Conservation (phyloP, 495 filamentous ascomycete genomes). For the Polyplosphaeria fusca region DNA sequence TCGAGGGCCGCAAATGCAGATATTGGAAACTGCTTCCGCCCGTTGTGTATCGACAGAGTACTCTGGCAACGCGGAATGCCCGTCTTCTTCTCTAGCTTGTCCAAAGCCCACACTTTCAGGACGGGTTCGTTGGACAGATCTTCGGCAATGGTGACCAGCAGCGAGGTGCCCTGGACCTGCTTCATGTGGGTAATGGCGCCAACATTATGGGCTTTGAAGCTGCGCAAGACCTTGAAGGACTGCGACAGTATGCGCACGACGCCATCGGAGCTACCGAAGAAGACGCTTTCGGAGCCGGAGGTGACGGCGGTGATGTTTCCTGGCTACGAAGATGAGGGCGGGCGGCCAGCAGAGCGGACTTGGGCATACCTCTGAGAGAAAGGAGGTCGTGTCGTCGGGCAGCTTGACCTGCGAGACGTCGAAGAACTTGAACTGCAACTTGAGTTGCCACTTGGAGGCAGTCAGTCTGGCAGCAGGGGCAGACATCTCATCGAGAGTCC, state of each 20-base stretch:
- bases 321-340: slow-evolving; percentile 46
- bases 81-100: slow-evolving; percentile 92
- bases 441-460: slow-evolving; percentile 80
- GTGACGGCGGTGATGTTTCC: slow-evolving; percentile 63
- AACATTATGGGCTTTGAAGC: slow-evolving; percentile 78
- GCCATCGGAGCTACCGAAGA: slow-evolving; percentile 81
- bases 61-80: slow-evolving; percentile 82
- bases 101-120: slow-evolving; percentile 92
- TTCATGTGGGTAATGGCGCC: slow-evolving; percentile 89
- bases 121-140: slow-evolving; percentile 82
- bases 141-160: slow-evolving; percentile 85
- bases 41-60: slow-evolving; percentile 82
- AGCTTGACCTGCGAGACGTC: slow-evolving; percentile 82
- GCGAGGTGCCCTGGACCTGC: slow-evolving; percentile 81
- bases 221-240: slow-evolving; percentile 79
- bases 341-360: slow-evolving; percentile 47
- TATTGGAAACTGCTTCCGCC: slow-evolving; percentile 87
- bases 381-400: slow-evolving; percentile 65
- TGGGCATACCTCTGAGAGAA: slow-evolving; percentile 57
- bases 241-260: slow-evolving; percentile 80
- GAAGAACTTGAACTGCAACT: slow-evolving; percentile 99
- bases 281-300: slow-evolving; percentile 85
- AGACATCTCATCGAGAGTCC: no score
- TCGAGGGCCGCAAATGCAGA: slow-evolving; percentile 83
- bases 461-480: slow-evolving; percentile 9